These are phyloP conservation scores for Microbotryum scabiosae DNA, from an alignment of 1,284 basidiomycete genomes.

Conservation along the genomic window DNA sequence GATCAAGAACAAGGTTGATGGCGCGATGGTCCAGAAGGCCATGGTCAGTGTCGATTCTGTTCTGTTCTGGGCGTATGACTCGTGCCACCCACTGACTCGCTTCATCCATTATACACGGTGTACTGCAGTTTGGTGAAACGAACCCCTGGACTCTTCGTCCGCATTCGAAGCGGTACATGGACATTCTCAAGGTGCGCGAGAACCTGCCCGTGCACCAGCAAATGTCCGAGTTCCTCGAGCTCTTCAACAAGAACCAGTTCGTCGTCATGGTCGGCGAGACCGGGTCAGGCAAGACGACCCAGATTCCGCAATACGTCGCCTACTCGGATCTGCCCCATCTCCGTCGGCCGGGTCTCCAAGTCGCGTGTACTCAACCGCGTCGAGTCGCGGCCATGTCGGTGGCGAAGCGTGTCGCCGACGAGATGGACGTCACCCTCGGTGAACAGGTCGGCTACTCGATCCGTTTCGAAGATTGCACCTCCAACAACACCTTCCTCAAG, in stretches of 20 bases:
- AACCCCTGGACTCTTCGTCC: constrained; percentile 83
- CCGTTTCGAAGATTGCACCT: constrained; percentile 97
- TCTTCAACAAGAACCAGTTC: constrained; percentile 34
- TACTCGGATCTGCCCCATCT: constrained; percentile 72
- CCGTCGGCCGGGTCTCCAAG: constrained; percentile 60
- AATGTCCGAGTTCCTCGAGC: constrained; percentile 54
- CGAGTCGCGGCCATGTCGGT: constrained; percentile 97
- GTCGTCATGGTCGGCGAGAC: constrained; percentile 90
- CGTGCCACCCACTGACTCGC: not conserved
- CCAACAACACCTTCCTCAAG: constrained; percentile 82
- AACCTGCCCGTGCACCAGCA: constrained; percentile 86
- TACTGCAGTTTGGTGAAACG: constrained; percentile 59
- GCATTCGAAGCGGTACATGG: constrained; percentile 70
- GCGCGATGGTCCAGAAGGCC: constrained; percentile 59
- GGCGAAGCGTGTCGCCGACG: constrained; percentile 95
- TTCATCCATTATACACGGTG: not conserved
- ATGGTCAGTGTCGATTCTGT: constrained; percentile 50
- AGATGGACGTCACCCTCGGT: constrained; percentile 92
- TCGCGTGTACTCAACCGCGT: constrained; percentile 95
- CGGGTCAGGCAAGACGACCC: constrained; percentile 95
- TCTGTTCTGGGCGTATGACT: not conserved
- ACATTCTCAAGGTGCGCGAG: constrained; percentile 74
- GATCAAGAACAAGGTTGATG: constrained; percentile 65
- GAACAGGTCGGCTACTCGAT: constrained; percentile 97
- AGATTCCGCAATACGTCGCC: constrained; percentile 94